Evolutionary conservation across 352 stramenopile species (phyloP).

Genomic region (Peronospora farinosa): DNA sequence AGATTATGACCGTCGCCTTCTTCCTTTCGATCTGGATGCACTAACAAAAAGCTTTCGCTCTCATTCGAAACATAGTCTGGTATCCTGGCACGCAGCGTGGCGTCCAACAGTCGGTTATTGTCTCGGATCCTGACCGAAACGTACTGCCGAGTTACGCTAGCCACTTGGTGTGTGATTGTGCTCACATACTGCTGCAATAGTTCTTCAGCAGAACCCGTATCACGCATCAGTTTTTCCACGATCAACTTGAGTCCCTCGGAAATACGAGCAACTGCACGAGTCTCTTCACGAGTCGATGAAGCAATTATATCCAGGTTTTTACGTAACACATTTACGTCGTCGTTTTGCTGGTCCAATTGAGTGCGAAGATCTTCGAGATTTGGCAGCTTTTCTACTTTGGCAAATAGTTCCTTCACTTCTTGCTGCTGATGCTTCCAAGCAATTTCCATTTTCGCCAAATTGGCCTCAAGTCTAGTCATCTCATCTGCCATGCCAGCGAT

Average conservation of each 20-base stretch:
- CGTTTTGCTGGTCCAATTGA: constrained; percentile 36
- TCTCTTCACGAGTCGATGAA: constrained; percentile 39
- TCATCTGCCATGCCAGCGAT: constrained; percentile 18
- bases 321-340: constrained; percentile 33
- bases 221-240: constrained; percentile 70
- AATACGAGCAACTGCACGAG: constrained; percentile 38
- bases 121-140: constrained; percentile 74
- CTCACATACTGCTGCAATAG: constrained; percentile 79
- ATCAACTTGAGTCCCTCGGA: constrained; percentile 61
- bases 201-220: constrained; percentile 59
- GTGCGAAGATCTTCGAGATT: constrained; percentile 31
- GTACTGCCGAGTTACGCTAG: constrained; percentile 74
- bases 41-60: constrained; percentile 60
- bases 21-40: constrained; percentile 45
- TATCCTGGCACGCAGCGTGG: constrained; percentile 60
- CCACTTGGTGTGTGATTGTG: constrained; percentile 80
- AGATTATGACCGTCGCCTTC: constrained; percentile 12
- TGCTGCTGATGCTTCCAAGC: constrained; percentile 15
- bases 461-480: constrained; percentile 16
- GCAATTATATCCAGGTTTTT: constrained; percentile 41
- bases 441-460: constrained; percentile 16
- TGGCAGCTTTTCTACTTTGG: constrained; percentile 16
- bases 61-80: constrained; percentile 64
- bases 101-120: constrained; percentile 75
- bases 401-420: constrained; percentile 8